Evolutionary conservation across 352 stramenopile species (phyloP).

Genomic region (Phytophthora ramorum): DNA sequence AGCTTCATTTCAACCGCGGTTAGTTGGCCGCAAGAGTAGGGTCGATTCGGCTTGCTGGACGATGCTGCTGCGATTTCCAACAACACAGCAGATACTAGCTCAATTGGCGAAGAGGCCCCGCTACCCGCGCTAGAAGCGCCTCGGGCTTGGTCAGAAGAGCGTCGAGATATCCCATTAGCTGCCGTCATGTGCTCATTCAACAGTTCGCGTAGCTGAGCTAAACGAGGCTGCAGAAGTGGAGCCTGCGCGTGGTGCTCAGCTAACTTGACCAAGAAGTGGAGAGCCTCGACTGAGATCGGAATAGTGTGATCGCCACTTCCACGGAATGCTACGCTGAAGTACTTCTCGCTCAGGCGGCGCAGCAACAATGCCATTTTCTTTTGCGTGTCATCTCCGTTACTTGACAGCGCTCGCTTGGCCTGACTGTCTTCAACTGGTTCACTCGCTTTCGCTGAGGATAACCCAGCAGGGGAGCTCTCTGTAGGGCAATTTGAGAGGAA

Average conservation of each 20-base stretch:
- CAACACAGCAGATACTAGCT: slow-evolving; percentile 25
- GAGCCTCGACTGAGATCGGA: slow-evolving; percentile 37
- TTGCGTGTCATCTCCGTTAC: slow-evolving; percentile 18
- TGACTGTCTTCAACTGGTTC: neutral
- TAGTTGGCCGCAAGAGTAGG: slow-evolving; percentile 18
- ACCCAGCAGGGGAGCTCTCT: neutral
- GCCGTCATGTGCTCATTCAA: slow-evolving; percentile 31
- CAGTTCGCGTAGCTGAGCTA: slow-evolving; percentile 27
- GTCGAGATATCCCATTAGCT: slow-evolving; percentile 26
- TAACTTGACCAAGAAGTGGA: slow-evolving; percentile 56
- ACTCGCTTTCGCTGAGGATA: neutral
- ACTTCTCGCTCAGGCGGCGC: slow-evolving; percentile 61
- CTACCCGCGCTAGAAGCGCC: neutral
- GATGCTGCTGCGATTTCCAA: slow-evolving; percentile 29
- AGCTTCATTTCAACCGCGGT: slow-evolving; percentile 26
- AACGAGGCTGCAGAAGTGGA: slow-evolving; percentile 32
- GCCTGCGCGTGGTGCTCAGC: slow-evolving; percentile 22
- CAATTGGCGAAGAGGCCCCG: slow-evolving; percentile 1
- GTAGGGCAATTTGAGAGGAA: slow-evolving; percentile 45
- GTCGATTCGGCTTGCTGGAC: slow-evolving; percentile 5
- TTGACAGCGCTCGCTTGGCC: neutral
- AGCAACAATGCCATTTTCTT: slow-evolving; percentile 43
- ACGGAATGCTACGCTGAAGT: slow-evolving; percentile 66
- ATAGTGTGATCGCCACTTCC: slow-evolving; percentile 26
- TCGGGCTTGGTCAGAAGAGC: slow-evolving; percentile 20